These are phyloP conservation scores for Gossypium schwendimanii DNA, from an alignment of 441 rosid genomes.

Conservation along the genomic window DNA sequence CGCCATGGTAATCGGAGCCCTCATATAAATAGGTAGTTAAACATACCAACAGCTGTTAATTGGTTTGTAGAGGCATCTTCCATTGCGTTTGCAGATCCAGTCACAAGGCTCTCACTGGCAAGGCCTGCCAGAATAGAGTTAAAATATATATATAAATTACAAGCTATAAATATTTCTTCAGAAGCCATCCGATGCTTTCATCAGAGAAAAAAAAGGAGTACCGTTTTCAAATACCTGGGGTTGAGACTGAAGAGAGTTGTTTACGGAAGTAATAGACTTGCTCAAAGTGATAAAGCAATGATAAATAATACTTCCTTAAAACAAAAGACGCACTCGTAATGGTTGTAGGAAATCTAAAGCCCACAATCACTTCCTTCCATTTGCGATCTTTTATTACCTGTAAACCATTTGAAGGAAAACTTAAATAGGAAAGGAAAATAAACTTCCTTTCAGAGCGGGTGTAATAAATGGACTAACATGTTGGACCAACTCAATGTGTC, in stretches of 20 bases:
- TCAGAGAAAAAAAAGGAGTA: neutral
- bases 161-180: neutral
- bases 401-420: constrained; percentile 16
- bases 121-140: constrained; percentile 20
- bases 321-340: constrained; percentile 88
- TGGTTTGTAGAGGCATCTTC: constrained; percentile 21
- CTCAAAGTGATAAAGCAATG: constrained; percentile 64
- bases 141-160: neutral
- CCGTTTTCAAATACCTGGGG: constrained; percentile 35
- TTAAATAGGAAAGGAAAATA: neutral
- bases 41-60: constrained; percentile 23
- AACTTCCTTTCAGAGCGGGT: neutral
- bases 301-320: constrained; percentile 63
- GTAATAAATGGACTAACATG: neutral
- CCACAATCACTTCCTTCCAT: constrained; percentile 83
- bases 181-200: neutral
- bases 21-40: neutral
- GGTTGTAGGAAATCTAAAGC: constrained; percentile 72
- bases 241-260: constrained; percentile 34
- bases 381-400: constrained; percentile 67
- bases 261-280: constrained; percentile 55
- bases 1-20: neutral
- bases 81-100: constrained; percentile 27
- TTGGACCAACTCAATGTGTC: neutral
- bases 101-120: constrained; percentile 22